These are phyloP conservation scores for Micractinium conductrix DNA, from an alignment of 139 green algal species.

Conservation along the genomic window DNA sequence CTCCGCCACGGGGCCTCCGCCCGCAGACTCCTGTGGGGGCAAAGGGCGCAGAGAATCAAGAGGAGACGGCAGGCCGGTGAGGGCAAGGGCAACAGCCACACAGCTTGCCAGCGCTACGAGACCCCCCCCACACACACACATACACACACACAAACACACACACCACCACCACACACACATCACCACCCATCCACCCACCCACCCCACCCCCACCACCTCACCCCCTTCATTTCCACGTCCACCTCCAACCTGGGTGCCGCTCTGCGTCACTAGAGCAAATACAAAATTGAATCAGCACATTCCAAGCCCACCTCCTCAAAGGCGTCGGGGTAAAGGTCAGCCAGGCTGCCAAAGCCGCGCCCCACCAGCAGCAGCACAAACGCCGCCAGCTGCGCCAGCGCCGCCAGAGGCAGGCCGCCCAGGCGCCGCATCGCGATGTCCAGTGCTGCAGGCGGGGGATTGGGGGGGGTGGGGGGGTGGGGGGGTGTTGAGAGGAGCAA, in stretches of 20 bases:
- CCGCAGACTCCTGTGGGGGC: no score
- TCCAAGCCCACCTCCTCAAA: no score
- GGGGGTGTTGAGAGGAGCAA: neutral
- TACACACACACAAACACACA: neutral
- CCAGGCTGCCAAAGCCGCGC: neutral
- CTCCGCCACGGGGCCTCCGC: no score
- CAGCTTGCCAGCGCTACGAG: no score
- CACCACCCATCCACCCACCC: neutral
- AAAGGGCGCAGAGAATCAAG: no score
- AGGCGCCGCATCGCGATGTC: neutral
- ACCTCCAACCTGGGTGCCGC: no score
- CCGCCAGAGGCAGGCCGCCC: slow-evolving; percentile 10
- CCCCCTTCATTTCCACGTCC: no score
- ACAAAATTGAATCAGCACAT: no score
- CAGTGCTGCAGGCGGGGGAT: neutral
- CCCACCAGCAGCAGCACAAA: slow-evolving; percentile 6
- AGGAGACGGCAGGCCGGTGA: neutral
- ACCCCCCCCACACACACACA: no score
- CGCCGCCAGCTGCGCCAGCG: slow-evolving; percentile 4
- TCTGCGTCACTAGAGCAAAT: no score
- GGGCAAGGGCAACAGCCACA: no score
- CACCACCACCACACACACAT: neutral
- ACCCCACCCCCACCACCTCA: neutral
- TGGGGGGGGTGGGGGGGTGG: neutral
- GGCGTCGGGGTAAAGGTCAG: slow-evolving; percentile 7